Percentiles rank a stretch among this genome's conserved stretches.
Evolutionary conservation across 1,284 basidiomycete genomes (phyloP).

Genomic region (Ustilago shanxiensis): DNA sequence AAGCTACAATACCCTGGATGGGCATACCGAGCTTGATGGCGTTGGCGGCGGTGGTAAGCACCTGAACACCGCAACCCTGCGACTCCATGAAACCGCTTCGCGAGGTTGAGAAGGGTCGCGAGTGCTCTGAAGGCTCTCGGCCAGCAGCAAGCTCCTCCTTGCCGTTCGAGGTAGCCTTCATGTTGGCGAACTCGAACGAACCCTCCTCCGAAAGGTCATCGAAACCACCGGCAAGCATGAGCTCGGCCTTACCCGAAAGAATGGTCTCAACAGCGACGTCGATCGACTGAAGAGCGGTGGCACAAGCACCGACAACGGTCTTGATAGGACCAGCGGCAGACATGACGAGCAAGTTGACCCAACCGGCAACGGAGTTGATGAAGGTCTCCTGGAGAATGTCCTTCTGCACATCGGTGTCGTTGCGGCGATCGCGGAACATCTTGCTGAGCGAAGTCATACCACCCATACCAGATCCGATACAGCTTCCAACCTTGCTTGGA

Average conservation of each 20-base stretch:
- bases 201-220: constrained; percentile 98
- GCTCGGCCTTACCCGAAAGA: constrained; percentile 93
- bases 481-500: constrained; percentile 83
- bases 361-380: constrained; percentile 76
- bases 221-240: constrained; percentile 99
- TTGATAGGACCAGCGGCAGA: constrained; percentile 84
- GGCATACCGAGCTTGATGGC: constrained; percentile 93
- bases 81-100: constrained; percentile 83
- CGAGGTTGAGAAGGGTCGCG: constrained; percentile 93
- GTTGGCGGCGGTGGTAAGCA: constrained; percentile 95
- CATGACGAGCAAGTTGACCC: constrained; percentile 86
- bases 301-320: constrained; percentile 98
- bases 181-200: constrained; percentile 93
- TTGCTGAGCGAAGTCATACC: constrained; percentile 75
- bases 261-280: constrained; percentile 98
- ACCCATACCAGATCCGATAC: constrained; percentile 87
- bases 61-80: constrained; percentile 94
- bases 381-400: constrained; percentile 96
- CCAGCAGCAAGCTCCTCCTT: constrained; percentile 98
- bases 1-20: constrained; percentile 91
- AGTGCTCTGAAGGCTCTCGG: constrained; percentile 97
- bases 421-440: constrained; percentile 98
- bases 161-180: constrained; percentile 98
- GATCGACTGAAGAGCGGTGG: constrained; percentile 95
- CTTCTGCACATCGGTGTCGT: constrained; percentile 97